Evolutionary conservation across 768 basidiomycete species (phyloP).

Genomic region (Termitomyces heimii): DNA sequence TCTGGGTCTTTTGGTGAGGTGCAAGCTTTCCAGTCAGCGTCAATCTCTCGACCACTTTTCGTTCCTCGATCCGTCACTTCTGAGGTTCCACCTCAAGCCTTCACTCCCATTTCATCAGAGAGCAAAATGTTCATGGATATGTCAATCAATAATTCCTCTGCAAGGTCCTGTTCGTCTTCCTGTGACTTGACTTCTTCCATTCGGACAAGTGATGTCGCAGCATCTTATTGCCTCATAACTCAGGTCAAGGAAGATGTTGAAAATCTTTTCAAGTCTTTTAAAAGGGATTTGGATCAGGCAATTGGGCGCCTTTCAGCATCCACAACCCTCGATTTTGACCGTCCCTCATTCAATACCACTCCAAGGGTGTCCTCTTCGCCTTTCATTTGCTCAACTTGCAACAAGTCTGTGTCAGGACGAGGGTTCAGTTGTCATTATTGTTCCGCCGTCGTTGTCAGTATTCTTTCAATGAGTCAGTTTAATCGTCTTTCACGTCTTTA

Average conservation of each 20-base stretch:
- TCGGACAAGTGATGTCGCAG: background rate
- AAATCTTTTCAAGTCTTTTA: slow-evolving; percentile 42
- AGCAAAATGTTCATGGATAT: background rate
- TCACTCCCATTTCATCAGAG: background rate
- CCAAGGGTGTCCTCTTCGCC: background rate
- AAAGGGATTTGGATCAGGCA: slow-evolving; percentile 44
- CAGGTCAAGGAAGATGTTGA: slow-evolving; percentile 46
- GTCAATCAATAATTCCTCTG: background rate
- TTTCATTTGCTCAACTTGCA: background rate
- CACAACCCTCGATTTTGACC: background rate
- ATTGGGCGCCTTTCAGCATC: slow-evolving; percentile 17
- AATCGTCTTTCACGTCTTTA: background rate
- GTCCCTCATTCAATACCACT: background rate
- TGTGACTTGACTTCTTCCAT: slow-evolving; percentile 6
- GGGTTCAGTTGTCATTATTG: background rate
- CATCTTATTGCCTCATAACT: slow-evolving; percentile 38
- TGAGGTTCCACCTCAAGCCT: background rate
- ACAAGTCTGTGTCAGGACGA: background rate
- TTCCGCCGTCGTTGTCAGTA: background rate
- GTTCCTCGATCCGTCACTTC: slow-evolving; percentile 18
- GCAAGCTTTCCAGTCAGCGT: background rate
- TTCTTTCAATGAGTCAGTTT: background rate
- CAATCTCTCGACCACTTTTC: slow-evolving; percentile 16
- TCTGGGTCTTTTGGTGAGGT: background rate
- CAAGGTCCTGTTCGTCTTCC: background rate